Conservation (phyloP, 805 yeast genomes). For the Candida takata region DNA sequence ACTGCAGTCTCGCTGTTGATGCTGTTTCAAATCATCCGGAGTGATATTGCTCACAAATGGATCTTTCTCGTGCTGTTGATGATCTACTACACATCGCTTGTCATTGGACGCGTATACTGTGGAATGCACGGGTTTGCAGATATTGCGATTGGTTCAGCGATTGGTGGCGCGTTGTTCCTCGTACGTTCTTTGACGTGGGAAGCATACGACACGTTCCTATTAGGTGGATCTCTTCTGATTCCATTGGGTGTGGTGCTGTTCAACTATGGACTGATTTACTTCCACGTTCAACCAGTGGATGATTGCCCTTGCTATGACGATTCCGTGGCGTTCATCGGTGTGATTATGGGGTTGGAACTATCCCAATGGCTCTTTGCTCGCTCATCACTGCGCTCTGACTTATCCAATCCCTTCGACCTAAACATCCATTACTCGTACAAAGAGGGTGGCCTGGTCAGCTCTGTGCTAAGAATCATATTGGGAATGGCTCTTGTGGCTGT, state of each 20-base stretch:
- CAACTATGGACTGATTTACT: constrained; percentile 47
- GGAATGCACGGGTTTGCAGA: constrained; percentile 97
- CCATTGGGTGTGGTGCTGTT: constrained; percentile 32
- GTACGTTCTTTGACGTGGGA: constrained; percentile 36
- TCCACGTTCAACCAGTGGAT: constrained; percentile 81
- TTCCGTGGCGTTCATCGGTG: constrained; percentile 88
- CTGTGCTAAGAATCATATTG: constrained; percentile 42
- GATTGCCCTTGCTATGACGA: constrained; percentile 96
- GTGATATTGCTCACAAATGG: too few species aligned
- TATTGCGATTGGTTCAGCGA: constrained; percentile 51
- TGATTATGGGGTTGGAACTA: constrained; percentile 68
- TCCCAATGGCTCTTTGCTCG: constrained; percentile 23
- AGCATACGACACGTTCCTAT: constrained; percentile 40
- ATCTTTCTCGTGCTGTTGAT: constrained; percentile 17
- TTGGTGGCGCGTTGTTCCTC: constrained; percentile 53
- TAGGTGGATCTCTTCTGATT: constrained; percentile 23
- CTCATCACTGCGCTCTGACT: constrained; percentile 9
- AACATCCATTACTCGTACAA: constrained; percentile 35
- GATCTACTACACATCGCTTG: constrained; percentile 56
- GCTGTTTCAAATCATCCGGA: constrained; percentile 20
- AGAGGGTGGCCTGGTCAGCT: constrained; percentile 35
- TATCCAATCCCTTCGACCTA: constrained; percentile 20
- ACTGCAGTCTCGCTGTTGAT: constrained; percentile 65
- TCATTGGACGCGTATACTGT: constrained; percentile 81
- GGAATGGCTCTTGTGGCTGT: constrained; percentile 57